Conservation (phyloP, 768 basidiomycete species). For the Asterophora lycoperdoides region DNA sequence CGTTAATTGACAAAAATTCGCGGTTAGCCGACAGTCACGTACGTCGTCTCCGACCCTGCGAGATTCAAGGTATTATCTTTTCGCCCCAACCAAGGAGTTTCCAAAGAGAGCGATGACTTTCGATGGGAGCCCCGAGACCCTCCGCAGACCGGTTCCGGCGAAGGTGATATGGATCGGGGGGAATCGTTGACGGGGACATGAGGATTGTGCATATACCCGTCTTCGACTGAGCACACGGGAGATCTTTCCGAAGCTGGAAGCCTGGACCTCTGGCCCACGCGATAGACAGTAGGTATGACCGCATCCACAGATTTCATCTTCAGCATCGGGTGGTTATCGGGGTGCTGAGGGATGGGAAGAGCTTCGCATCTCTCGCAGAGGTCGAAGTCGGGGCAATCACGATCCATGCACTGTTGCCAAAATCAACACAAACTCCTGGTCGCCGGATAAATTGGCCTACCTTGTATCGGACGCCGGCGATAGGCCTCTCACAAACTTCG, state of each 20-base stretch:
- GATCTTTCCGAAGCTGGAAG: neutral
- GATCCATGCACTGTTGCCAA: slow-evolving; percentile 67
- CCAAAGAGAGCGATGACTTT: neutral
- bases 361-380: slow-evolving; percentile 79
- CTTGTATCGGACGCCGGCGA: slow-evolving; percentile 71
- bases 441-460: slow-evolving; percentile 27
- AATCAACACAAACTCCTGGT: neutral
- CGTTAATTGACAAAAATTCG: neutral
- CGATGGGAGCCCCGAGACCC: neutral
- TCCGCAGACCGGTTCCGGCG: neutral
- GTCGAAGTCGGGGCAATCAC: slow-evolving; percentile 75
- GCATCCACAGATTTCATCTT: slow-evolving; percentile 61
- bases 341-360: slow-evolving; percentile 73
- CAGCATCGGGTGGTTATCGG: slow-evolving; percentile 62
- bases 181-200: neutral
- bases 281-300: slow-evolving; percentile 32
- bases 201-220: slow-evolving; percentile 20
- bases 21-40: neutral
- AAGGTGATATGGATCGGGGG: neutral
- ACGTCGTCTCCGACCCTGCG: neutral
- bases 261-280: slow-evolving; percentile 3
- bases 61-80: neutral
- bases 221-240: slow-evolving; percentile 12
- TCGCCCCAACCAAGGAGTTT: neutral
- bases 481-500: slow-evolving; percentile 44